These are phyloP conservation scores for Kandelia obovata DNA, from an alignment of 345 rosid species.

Conservation along the genomic window DNA sequence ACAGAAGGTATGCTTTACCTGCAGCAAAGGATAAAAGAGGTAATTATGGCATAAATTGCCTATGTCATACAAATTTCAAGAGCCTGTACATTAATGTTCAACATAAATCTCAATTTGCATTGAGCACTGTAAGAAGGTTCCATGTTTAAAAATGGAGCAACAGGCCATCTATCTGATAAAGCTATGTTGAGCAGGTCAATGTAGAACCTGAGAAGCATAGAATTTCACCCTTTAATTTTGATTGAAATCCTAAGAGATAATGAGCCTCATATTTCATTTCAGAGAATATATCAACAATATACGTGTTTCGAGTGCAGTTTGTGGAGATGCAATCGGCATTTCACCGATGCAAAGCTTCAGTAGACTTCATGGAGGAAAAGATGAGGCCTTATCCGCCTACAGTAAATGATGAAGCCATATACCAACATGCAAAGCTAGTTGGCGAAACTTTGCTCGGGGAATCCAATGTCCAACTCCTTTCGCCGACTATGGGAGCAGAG, in stretches of 20 bases:
- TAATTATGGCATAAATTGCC: slow-evolving; percentile 8
- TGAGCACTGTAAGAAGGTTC: neutral
- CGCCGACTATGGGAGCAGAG: slow-evolving; percentile 50
- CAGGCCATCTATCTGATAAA: neutral
- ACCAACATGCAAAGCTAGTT: slow-evolving; percentile 40
- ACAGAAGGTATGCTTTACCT: slow-evolving; percentile 36
- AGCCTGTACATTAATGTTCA: neutral
- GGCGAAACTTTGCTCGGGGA: slow-evolving; percentile 43
- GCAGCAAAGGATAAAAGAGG: slow-evolving; percentile 44
- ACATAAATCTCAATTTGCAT: neutral
- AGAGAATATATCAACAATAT: neutral
- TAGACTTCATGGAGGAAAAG: slow-evolving; percentile 45
- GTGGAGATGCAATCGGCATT: slow-evolving; percentile 46
- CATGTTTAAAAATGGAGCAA: neutral
- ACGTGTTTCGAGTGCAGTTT: slow-evolving; percentile 20
- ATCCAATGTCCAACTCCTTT: slow-evolving; percentile 31
- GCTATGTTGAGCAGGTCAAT: too few species aligned
- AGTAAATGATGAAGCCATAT: slow-evolving; percentile 41
- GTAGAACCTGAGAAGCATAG: neutral
- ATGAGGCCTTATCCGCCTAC: slow-evolving; percentile 44
- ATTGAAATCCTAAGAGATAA: too few species aligned
- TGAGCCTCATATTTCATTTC: too few species aligned
- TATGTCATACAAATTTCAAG: neutral
- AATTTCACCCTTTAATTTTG: neutral
- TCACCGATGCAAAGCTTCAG: slow-evolving; percentile 42